phyloP scores from a whole-genome alignment of 1,139 yeast species.

The Scheffersomyces insectosa region DNA sequence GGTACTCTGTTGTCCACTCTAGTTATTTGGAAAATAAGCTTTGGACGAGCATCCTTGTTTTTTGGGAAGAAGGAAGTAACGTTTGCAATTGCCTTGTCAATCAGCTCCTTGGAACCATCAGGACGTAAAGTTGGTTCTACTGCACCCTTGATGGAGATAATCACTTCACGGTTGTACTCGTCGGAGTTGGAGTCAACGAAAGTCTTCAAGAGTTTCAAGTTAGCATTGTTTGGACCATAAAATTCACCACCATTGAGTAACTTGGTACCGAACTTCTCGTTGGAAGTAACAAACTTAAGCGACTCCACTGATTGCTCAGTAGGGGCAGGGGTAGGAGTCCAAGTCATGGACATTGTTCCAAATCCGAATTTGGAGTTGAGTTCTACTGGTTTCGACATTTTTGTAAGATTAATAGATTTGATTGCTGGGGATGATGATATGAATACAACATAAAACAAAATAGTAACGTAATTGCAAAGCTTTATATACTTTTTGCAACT shows the following conservation, averaged over 20 bases:
- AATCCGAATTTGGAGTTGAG: slow-evolving; percentile 42
- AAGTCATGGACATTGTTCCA: slow-evolving; percentile 65
- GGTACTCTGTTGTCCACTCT: slow-evolving; percentile 58
- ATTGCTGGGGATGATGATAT: no score
- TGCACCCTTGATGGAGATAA: slow-evolving; percentile 29
- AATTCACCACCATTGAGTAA: slow-evolving; percentile 77
- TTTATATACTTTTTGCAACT: no score
- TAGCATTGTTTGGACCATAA: slow-evolving; percentile 56
- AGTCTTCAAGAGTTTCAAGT: slow-evolving; percentile 50
- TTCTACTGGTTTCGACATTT: slow-evolving; percentile 13
- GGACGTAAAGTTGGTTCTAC: slow-evolving; percentile 6
- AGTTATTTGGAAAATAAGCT: slow-evolving; percentile 65
- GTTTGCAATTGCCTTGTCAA: slow-evolving; percentile 50
- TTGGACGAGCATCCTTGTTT: slow-evolving; percentile 37
- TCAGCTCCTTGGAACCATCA: slow-evolving; percentile 46
- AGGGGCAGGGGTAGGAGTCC: slow-evolving; percentile 46
- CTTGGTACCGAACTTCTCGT: slow-evolving; percentile 45
- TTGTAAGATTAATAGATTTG: no score
- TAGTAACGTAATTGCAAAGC: no score
- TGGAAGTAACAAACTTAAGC: slow-evolving; percentile 42
- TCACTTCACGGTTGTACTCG: slow-evolving; percentile 41
- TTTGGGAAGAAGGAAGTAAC: slow-evolving; percentile 46
- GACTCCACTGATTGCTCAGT: slow-evolving; percentile 46
- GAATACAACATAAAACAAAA: no score
- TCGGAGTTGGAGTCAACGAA: slow-evolving; percentile 59